Base-by-base conservation (phyloP, 495 filamentous ascomycete genomes). In the Daldinia concentrica region DNA sequence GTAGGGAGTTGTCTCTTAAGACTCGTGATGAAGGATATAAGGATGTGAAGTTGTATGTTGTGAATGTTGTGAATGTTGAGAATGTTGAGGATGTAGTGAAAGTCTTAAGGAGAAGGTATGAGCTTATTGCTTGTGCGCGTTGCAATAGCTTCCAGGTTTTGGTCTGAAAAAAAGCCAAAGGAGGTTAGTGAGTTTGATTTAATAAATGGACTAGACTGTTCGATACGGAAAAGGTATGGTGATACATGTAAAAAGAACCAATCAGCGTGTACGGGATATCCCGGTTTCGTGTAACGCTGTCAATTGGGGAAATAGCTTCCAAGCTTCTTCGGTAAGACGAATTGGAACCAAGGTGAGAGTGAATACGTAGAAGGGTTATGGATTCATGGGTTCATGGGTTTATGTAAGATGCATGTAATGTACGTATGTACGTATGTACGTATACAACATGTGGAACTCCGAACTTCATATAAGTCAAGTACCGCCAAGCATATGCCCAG, bases 271-370 rank as follows among this genome's bases (percentile, higher is more conserved):
- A 59, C 61, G 70, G 70, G 56, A 27, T 69, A 73, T 73, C 61
- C 70, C 66, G 71, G 71, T 66, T 17, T 22, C n/a, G 66, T 69
- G 66, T 61, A 66, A 73, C 66, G 39, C 29, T 73, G 26, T 62
- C 39, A 59, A 62, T 73, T 69, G 62, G 62, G 62, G 58, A 69
- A 69, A 17, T 30, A 54, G 22, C 9, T 69, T 54, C 29, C 6
- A 30, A 54, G n/a, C 51, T 30, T 57, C 54, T 57, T 72, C 59
- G 59, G 64, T 72, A 48, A 64, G 54, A 52, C 65, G 19, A 58
- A 72, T 62, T 43, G 17, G 57, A 26, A 24, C n/a, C 36, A 52
- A 72, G 69, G 69, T 72, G 64, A 72, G 50, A 26, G 29, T 51
- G 24, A 29, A 4, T n/a, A n/a, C n/a, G 2, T 12, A 50, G 30